These are phyloP conservation scores for Cordyceps farinosa DNA, from an alignment of 2,329 filamentous ascomycete genomes.

Conservation along the genomic window DNA sequence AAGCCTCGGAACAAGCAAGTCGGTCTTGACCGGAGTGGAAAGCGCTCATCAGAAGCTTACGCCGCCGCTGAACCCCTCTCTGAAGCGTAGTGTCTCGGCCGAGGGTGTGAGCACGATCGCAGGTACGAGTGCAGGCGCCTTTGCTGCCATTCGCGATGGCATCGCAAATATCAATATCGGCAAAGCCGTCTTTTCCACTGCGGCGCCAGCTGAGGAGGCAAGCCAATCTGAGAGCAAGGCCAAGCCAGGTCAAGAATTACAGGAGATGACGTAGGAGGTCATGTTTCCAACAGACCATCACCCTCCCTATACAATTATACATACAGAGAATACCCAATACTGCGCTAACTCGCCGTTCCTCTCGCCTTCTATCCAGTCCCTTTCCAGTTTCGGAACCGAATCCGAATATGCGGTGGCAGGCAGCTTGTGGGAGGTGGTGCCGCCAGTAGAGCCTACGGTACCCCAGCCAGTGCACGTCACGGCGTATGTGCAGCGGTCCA, in stretches of 20 bases:
- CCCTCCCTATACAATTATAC: slow-evolving; percentile 32
- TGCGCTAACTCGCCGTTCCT: background rate
- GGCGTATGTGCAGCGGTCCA: background rate
- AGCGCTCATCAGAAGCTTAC: slow-evolving; percentile 52
- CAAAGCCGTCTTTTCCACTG: slow-evolving; percentile 38
- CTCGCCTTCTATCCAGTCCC: slow-evolving; percentile 12
- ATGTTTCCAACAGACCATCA: slow-evolving; percentile 32
- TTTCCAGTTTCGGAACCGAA: background rate
- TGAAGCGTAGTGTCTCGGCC: slow-evolving; percentile 44
- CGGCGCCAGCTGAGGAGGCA: slow-evolving; percentile 29
- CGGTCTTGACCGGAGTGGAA: slow-evolving; percentile 58
- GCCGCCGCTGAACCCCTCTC: slow-evolving; percentile 34
- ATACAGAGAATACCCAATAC: slow-evolving; percentile 29
- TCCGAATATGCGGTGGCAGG: slow-evolving; percentile 15
- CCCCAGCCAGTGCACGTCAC: background rate
- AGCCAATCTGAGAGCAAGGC: slow-evolving; percentile 24
- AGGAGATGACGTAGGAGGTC: slow-evolving; percentile 46
- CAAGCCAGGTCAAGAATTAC: slow-evolving; percentile 40
- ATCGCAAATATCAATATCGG: slow-evolving; percentile 47
- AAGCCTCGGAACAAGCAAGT: slow-evolving; percentile 40
- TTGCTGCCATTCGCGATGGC: slow-evolving; percentile 46
- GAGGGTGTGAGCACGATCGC: slow-evolving; percentile 25
- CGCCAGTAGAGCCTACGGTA: slow-evolving; percentile 8
- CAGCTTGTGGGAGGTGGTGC: slow-evolving; percentile 23
- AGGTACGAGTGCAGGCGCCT: slow-evolving; percentile 33